Base-by-base conservation (phyloP, 148 eudicot species). In the Camellia lanceoleosa region DNA sequence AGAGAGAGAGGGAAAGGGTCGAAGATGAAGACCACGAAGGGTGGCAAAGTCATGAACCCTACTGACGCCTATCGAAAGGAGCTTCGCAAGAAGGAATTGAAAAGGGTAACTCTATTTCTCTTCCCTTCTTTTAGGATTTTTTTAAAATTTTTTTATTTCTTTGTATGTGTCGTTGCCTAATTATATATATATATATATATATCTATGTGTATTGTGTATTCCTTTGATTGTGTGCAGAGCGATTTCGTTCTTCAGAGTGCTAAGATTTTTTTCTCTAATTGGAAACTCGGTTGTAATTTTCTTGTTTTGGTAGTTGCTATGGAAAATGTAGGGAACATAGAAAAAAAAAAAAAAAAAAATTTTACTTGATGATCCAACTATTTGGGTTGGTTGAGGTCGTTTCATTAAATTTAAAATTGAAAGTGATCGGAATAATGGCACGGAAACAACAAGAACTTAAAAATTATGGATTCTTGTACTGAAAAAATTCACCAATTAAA, bases 31-130 rank as follows among this genome's bases (percentile, higher is more conserved):
- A 95, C 97, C 23, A 95, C 98, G 69, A 95, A 95, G 81, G 96
- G 97, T 12, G 98, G 98, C 56, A 94, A 94, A 83, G 87, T 87
- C 78, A 94, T 94, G 98, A 94, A 94, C 88, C 98, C 98, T 79
- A 94, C 98, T 38, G 98, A 94, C 73, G 97, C 98, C 14, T 94
- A 91, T 81, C 97, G 98, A 3, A 94, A 94, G 73, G 97, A 92
- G 84, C 91, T 94, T 19, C 98, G 98, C 42, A 94, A 91, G 71
- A 92, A 91, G 85, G 98, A 95, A 87, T 83, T 95, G 3, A 95
- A 93, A 84, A 80, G 98, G 87, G 98, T 95, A 85, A 23, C 60
- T 18, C 12, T 18, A 42, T 56, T 44, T 16, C 54, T 30, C 38
- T 30, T 30, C 38, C 38, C 38, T 30, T 30, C 38, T 30, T 30